Evolutionary conservation across 2,329 filamentous ascomycete species (phyloP).

Genomic region (Fonsecaea monophora): DNA sequence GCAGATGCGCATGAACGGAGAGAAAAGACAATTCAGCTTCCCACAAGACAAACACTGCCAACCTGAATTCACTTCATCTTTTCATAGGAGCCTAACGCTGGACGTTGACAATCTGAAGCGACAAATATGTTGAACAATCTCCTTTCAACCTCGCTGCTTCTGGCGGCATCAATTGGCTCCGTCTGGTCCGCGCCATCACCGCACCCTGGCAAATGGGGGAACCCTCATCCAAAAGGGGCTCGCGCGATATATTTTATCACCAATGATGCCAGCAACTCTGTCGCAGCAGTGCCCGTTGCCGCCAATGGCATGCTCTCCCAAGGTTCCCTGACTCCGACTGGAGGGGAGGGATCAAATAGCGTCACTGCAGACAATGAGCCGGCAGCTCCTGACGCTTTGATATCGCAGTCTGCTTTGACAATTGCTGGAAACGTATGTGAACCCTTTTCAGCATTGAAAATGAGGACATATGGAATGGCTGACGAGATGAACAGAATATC

Average conservation of each 20-base stretch:
- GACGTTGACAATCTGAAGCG: neutral
- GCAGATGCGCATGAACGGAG: neutral
- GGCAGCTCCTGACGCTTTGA: conserved; percentile 59
- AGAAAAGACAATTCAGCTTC: neutral
- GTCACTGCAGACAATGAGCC: conserved; percentile 49
- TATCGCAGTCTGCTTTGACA: conserved; percentile 59
- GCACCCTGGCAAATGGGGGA: neutral
- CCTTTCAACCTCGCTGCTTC: neutral
- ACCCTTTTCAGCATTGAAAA: conserved; percentile 5
- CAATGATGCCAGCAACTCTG: conserved; percentile 59
- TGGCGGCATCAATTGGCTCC: conserved; percentile 5
- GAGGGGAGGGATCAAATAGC: conserved; percentile 55
- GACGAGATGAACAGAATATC: conserved; percentile 31
- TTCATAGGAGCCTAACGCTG: neutral
- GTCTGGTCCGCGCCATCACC: neutral
- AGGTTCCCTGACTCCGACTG: conserved; percentile 54
- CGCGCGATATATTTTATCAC: conserved; percentile 64
- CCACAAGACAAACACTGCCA: neutral
- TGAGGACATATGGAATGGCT: neutral
- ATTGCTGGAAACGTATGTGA: conserved; percentile 58
- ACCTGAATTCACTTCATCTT: neutral
- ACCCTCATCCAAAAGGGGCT: neutral
- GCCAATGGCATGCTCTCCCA: conserved; percentile 56
- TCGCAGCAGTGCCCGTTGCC: conserved; percentile 59
- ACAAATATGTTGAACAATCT: neutral